Evolutionary conservation across 257 asterid genomes (phyloP).

Genomic region (Capsicum baccatum): DNA sequence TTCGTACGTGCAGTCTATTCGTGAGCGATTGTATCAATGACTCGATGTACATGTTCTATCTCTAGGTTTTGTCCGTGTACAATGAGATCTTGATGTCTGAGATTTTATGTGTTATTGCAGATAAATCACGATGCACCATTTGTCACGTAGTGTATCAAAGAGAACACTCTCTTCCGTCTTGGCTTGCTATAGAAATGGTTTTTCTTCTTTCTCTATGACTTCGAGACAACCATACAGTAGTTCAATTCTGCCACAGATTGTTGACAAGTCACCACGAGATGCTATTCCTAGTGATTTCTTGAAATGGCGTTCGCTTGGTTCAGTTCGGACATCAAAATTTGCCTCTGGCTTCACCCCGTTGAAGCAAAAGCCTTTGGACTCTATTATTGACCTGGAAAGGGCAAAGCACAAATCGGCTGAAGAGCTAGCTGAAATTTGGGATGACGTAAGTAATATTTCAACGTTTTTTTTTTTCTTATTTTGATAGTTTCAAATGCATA

Average conservation of each 20-base stretch:
- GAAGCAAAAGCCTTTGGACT: conserved; percentile 69
- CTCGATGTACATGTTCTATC: no score
- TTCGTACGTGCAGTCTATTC: no score
- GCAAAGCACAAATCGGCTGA: conserved; percentile 74
- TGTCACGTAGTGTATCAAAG: conserved; percentile 48
- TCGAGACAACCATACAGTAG: conserved; percentile 36
- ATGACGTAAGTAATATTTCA: conserved; percentile 78
- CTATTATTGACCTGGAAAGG: conserved; percentile 76
- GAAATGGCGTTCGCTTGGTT: conserved; percentile 57
- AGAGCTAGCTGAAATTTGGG: conserved; percentile 85
- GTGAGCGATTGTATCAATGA: no score
- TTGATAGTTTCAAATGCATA: conserved; percentile 20
- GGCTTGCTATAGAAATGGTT: conserved; percentile 33
- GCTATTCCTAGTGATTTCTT: conserved; percentile 46
- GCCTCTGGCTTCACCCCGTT: conserved; percentile 81
- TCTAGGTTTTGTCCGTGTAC: no score
- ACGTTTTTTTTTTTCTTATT: conserved; percentile 23
- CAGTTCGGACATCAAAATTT: conserved; percentile 63
- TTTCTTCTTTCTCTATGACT: conserved; percentile 35
- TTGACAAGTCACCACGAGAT: conserved; percentile 40
- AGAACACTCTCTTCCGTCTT: conserved; percentile 41
- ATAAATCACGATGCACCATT: conserved; percentile 47
- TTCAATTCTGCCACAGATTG: conserved; percentile 42
- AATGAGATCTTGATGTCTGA: conserved; percentile 25
- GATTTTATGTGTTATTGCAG: conserved; percentile 44